Base-by-base conservation (phyloP, 805 yeast species). In the Scheffersomyces lignosus region DNA sequence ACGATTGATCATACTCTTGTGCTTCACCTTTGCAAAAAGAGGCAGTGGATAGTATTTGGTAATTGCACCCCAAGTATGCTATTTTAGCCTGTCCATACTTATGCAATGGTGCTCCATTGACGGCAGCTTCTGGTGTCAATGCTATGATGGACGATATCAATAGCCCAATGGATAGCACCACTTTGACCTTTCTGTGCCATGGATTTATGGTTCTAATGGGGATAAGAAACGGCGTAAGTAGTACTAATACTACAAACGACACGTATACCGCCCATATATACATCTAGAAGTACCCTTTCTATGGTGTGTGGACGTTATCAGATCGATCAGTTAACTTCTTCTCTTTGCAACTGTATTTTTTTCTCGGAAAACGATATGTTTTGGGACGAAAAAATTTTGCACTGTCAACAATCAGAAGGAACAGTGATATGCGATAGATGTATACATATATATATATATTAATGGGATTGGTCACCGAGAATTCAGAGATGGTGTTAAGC, bases 11-110 rank as follows among this genome's bases (percentile, higher is more conserved):
- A 27, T n/a, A n/a, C n/a, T 36, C 18, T 23, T 18, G 24, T 17
- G 5, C 10, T 7, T 10, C 24, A 7, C 36, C 43, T 8, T 39
- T 38, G 33, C 69, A 62, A 31, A 60, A 61, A 9, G 36, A 38
- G 8, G 53, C 52, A 14, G 44, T 39, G 2, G 29, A 29, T 6
- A 36, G 10, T 12, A 62, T 43, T 32, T 60, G 61, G 44, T 37
- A 56, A 18, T 44, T 47, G 44, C 73, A 68, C 6, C 64, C 50
- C 14, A 47, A 48, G 23, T 44, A 56, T 4, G 71, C 67, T 5
- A 63, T 58, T 31, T 48, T 51, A 27, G 55, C 47, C 9, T 45
- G 40, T 16, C 65, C 61, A 38, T 48, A 66, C 14, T 40, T 50
- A 33, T 52, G 51, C 30, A 67, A 46, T 1, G 70, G 70, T 5